Base-by-base conservation (phyloP, 1,139 yeast species). In the Hansenula sp. region DNA sequence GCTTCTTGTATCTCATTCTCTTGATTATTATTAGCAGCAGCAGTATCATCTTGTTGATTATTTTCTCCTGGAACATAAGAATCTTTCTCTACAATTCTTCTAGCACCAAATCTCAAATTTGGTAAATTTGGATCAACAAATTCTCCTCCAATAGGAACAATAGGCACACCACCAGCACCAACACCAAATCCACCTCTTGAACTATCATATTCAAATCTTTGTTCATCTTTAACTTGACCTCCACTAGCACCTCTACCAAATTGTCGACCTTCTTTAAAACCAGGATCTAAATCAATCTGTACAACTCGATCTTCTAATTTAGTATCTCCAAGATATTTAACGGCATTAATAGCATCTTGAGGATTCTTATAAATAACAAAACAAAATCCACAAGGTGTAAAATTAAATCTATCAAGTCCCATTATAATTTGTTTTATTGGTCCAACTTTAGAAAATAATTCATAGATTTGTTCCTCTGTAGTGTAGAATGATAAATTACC, bases 301-400 rank as follows among this genome's bases (percentile, higher is more conserved):
- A 90, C 73, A 24, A 71, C 69, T 46, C 87, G 79, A 39, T 90
- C 94, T 57, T 90, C 96, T 37, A 90, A 71, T 53, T 79, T 82
- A 0, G 96, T 88, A 37, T 81, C 82, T 47, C 85, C 81, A 43
- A 92, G 68, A 57, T 79, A 90, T 57, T 88, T 83, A 57, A 90
- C 77, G 7, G 96, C 86, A 50, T 83, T 79, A 34, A 88, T 67
- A 1, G 96, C 88, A 38, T 86, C 89, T 36, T 72, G 71, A 41
- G 81, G 81, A 12, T 69, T 63, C 41, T 73, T 73, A 60, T 81
- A 92, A 35, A 87, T 82, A 27, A 90, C 89, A 61, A 90, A 90
- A 58, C 97, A 89, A 63, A 92, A 92, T 26, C 97, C 97, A 59
- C 97, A 89, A 1, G 97, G 97, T 0, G 96, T 88, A 55, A 82